Evolutionary conservation across 1,139 yeast genomes (phyloP).

Genomic region (Yamadazyma membranifaciens): DNA sequence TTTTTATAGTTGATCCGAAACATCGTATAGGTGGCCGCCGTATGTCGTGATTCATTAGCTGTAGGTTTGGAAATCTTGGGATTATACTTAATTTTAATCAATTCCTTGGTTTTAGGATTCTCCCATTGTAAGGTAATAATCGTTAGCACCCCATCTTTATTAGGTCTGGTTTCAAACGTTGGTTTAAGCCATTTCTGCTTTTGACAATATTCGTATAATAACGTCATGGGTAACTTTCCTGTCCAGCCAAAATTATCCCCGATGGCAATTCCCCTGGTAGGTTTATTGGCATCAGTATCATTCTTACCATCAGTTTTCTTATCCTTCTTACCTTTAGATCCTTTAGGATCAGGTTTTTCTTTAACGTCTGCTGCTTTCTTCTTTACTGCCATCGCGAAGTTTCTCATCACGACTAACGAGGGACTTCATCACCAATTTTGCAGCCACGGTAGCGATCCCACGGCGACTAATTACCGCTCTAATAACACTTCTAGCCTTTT

Average conservation of each 20-base stretch:
- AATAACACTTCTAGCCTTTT: too few species aligned
- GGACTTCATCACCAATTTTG: too few species aligned
- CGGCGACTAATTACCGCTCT: too few species aligned
- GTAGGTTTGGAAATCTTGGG: slow-evolving; percentile 79
- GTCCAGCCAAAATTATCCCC: slow-evolving; percentile 74
- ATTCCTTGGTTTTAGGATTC: slow-evolving; percentile 78
- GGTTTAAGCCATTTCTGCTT: slow-evolving; percentile 89
- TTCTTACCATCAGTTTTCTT: not conserved
- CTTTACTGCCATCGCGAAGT: not conserved
- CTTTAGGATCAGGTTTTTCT: not conserved
- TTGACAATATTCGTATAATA: slow-evolving; percentile 85
- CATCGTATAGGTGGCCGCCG: slow-evolving; percentile 84
- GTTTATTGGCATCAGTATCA: slow-evolving; percentile 23
- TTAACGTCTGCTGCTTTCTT: not conserved
- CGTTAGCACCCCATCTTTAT: slow-evolving; percentile 56
- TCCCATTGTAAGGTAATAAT: slow-evolving; percentile 63
- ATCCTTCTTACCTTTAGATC: not conserved
- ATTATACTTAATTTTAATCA: slow-evolving; percentile 55
- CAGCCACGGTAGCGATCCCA: too few species aligned
- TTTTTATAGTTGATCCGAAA: slow-evolving; percentile 78
- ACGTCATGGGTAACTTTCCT: slow-evolving; percentile 86
- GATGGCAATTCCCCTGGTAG: slow-evolving; percentile 42
- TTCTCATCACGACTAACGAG: too few species aligned
- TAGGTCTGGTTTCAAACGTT: slow-evolving; percentile 63
- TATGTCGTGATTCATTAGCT: slow-evolving; percentile 84